Base-by-base conservation (phyloP, 805 yeast species). In the Cephaloascus albidus region DNA sequence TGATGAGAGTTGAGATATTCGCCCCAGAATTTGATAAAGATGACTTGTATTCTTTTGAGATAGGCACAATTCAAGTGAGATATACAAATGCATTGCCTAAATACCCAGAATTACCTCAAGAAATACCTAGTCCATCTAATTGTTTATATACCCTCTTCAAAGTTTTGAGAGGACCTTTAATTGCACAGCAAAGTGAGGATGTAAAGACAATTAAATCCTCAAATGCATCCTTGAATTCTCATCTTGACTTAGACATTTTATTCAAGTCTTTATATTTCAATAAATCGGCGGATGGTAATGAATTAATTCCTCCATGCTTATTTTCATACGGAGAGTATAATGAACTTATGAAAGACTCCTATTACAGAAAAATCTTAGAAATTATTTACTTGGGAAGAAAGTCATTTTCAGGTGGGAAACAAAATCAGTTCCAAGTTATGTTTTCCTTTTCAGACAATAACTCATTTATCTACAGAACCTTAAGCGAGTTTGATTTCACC, bases 131-230 rank as follows among this genome's bases (percentile, higher is more conserved):
- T 3, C 72, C 78, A 3, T 54, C 72, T 0, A 73, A 70, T 35
- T 81, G 94, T 47, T 61, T 83, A 18, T 62, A 64, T 37, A 81
- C 86, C 0, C 50, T 86, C 15, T 68, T 72, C 47, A 77, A 75
- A 43, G 81, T 83, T 6, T 59, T 85, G 36, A 74, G 68, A 45
- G 89, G 87, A 2, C 90, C 95, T 0, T 55, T 86, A 18, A 53
- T 63, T 6, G 54, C 70, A 18, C 56, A 52, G 2, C 60, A 70
- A 2, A 60, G 55, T 2, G 72, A 68, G 4, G 74, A 71, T 10
- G 57, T 65, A 3, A 79, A 74, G 49, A 75, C 82, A 0, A 78
- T 87, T 31, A 65, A 70, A 43, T 55, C 74, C 3, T 54, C 60
- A n/a, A 72, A 71, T 43, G 63, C 75, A 14, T 60, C 70, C 1